phyloP scores from a whole-genome alignment of 2,329 filamentous ascomycete genomes.

The Xylaria sp. region DNA sequence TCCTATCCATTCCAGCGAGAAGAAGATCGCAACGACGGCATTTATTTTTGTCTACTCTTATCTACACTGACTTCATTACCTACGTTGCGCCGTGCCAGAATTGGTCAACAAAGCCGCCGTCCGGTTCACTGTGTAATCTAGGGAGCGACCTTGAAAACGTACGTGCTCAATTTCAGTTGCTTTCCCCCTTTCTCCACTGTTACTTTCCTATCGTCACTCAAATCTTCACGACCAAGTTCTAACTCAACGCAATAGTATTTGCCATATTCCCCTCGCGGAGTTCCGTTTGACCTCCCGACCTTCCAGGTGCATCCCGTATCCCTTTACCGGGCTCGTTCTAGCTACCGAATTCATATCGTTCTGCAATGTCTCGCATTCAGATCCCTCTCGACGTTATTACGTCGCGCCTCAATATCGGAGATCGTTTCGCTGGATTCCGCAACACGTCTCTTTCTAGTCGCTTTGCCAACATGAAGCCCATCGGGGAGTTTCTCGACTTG shows the following conservation, averaged over 20 bases:
- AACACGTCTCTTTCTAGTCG: conserved; percentile 78
- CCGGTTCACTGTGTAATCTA: not conserved
- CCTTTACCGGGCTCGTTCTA: not conserved
- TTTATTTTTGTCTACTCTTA: not conserved
- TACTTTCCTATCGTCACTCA: not conserved
- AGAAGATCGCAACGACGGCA: not conserved
- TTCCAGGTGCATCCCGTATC: not conserved
- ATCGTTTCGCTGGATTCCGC: conserved; percentile 84
- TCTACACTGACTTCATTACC: not conserved
- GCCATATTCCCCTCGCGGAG: not conserved
- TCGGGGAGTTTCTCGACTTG: conserved; percentile 93
- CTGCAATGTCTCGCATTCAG: conserved; percentile 81
- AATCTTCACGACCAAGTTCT: conserved; percentile 6
- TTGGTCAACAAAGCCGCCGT: not conserved
- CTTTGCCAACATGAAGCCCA: conserved; percentile 89
- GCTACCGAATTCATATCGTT: conserved; percentile 2
- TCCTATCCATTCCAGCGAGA: not conserved
- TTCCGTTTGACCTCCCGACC: not conserved
- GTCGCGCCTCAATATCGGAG: conserved; percentile 83
- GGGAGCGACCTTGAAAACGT: not conserved
- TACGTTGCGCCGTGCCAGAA: not conserved
- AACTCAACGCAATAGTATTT: not conserved
- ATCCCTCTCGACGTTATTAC: conserved; percentile 92
- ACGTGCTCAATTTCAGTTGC: conserved; percentile 6
- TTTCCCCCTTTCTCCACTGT: conserved; percentile 22